Percentiles rank a stretch among this genome's conserved stretches.
Evolutionary conservation across 495 filamentous ascomycete genomes (phyloP).

Genomic region (Aspergillus steynii): DNA sequence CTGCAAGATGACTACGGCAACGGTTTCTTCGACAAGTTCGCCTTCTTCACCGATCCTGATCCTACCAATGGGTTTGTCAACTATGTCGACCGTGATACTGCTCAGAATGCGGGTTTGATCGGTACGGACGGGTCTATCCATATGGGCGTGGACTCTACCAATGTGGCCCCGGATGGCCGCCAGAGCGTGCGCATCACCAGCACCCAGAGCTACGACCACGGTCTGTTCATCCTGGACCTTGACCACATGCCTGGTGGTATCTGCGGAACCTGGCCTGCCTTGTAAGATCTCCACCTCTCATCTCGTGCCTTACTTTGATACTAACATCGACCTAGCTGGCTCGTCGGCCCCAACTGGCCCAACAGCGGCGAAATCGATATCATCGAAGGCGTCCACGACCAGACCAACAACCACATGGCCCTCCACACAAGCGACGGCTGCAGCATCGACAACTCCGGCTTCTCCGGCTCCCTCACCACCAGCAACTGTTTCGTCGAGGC

Average conservation of each 20-base stretch:
- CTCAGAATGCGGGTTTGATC: slow-evolving; percentile 54
- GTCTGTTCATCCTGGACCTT: slow-evolving; percentile 62
- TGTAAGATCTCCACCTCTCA: slow-evolving; percentile 44
- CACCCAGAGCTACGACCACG: slow-evolving; percentile 52
- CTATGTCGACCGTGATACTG: slow-evolving; percentile 55
- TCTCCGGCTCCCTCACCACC: slow-evolving; percentile 36
- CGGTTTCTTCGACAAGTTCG: slow-evolving; percentile 58
- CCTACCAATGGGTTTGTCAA: slow-evolving; percentile 71
- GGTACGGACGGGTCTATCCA: slow-evolving; percentile 42
- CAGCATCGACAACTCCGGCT: slow-evolving; percentile 50
- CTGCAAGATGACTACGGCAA: slow-evolving; percentile 47
- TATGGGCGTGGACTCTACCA: slow-evolving; percentile 43
- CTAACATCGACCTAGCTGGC: slow-evolving; percentile 39
- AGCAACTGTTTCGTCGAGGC: slow-evolving; percentile 56
- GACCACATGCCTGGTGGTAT: slow-evolving; percentile 55
- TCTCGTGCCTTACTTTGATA: background rate
- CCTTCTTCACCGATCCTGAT: slow-evolving; percentile 50
- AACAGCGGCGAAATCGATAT: slow-evolving; percentile 71
- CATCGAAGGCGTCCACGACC: slow-evolving; percentile 67
- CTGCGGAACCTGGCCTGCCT: slow-evolving; percentile 63
- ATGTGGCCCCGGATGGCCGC: slow-evolving; percentile 46
- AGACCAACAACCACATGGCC: slow-evolving; percentile 59
- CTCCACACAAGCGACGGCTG: slow-evolving; percentile 66
- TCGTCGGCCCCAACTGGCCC: slow-evolving; percentile 63
- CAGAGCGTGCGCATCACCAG: slow-evolving; percentile 57